These are phyloP conservation scores for Xylaria digitata DNA, from an alignment of 2,329 filamentous ascomycete genomes.

Conservation along the genomic window DNA sequence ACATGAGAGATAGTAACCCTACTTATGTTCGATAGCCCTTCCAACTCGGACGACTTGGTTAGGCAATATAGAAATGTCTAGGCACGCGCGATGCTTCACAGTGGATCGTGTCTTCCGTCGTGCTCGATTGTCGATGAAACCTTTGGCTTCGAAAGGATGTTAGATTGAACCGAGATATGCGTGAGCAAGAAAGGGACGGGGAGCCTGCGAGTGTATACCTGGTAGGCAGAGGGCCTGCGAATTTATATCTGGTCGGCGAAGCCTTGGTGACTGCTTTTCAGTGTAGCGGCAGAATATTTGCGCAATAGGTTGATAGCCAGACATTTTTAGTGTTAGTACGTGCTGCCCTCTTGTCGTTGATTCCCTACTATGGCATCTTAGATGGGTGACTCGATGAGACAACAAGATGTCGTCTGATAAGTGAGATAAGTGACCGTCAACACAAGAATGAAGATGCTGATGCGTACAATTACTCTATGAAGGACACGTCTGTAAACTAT, in stretches of 20 bases:
- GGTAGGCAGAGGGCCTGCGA: neutral
- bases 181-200: neutral
- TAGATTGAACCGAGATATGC: slow-evolving; percentile 10
- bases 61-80: slow-evolving; percentile 39
- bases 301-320: slow-evolving; percentile 16
- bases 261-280: slow-evolving; percentile 9
- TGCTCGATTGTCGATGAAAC: slow-evolving; percentile 20
- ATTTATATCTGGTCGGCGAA: slow-evolving; percentile 21
- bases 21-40: slow-evolving; percentile 39
- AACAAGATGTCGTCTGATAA: neutral
- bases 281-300: slow-evolving; percentile 36
- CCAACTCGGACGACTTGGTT: slow-evolving; percentile 37
- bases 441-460: neutral
- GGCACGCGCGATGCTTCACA: slow-evolving; percentile 4
- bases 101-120: neutral
- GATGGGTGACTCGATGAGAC: neutral
- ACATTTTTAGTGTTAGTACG: slow-evolving; percentile 1
- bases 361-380: neutral
- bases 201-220: slow-evolving; percentile 15
- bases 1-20: slow-evolving; percentile 6
- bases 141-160: slow-evolving; percentile 13
- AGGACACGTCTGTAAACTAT: too few relatives aligned
- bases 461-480: neutral
- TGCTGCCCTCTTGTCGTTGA: neutral
- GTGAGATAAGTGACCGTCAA: neutral